Conservation (phyloP, 1,284 basidiomycete genomes). For the Tilletia walkeri region DNA sequence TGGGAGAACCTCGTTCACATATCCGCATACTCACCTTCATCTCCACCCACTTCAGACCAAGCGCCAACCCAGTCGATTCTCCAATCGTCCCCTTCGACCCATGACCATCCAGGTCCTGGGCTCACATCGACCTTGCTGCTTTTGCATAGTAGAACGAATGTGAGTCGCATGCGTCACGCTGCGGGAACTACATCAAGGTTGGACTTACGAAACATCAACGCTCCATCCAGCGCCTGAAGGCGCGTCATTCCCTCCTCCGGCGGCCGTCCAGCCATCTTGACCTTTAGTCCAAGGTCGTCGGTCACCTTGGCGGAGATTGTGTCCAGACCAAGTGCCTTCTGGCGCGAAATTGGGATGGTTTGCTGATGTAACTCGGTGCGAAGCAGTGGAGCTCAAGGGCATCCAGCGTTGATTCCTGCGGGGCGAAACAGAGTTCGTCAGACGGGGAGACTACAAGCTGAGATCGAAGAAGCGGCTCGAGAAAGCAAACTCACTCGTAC, state of each 20-base stretch:
- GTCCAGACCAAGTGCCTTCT: conserved; percentile 17
- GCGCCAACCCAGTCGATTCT: conserved; percentile 53
- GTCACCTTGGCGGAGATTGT: conserved; percentile 14
- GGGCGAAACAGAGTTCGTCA: background rate
- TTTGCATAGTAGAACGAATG: background rate
- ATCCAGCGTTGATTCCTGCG: conserved; percentile 16
- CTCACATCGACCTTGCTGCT: conserved; percentile 46
- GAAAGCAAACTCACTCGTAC: conserved; percentile 32
- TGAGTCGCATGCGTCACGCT: no score
- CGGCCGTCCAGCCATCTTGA: conserved; percentile 44
- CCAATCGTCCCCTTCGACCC: conserved; percentile 52
- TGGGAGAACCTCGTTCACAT: background rate
- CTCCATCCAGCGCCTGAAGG: conserved; percentile 29
- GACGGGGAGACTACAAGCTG: no score
- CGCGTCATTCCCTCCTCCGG: conserved; percentile 13
- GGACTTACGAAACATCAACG: conserved; percentile 41
- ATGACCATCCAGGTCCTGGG: conserved; percentile 49
- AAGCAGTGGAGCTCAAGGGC: background rate
- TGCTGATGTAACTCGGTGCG: background rate
- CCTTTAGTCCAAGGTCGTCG: conserved; percentile 46
- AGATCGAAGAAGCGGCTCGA: background rate
- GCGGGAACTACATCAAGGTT: background rate
- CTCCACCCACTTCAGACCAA: conserved; percentile 51
- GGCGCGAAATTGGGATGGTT: background rate
- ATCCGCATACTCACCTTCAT: conserved; percentile 24